phyloP scores from a whole-genome alignment of 257 asterid genomes.

The Solanum pennellii region DNA sequence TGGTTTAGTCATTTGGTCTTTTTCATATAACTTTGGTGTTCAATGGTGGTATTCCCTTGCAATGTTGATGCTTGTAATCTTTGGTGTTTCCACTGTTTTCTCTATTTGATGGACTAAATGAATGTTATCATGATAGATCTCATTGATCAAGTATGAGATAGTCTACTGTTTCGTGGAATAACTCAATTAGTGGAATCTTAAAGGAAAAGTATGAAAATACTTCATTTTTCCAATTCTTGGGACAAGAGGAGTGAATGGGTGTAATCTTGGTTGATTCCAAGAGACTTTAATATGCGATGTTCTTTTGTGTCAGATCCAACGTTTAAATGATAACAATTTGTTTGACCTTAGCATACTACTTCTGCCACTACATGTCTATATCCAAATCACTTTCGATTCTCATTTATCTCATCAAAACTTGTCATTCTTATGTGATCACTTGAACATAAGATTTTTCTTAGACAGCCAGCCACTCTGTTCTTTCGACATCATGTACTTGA shows the following conservation, averaged over 20 bases:
- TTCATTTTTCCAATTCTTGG: neutral
- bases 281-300: neutral
- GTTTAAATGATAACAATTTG: neutral
- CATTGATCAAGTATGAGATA: neutral
- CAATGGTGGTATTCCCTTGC: neutral
- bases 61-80: neutral
- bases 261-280: neutral
- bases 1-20: neutral
- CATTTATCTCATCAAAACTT: neutral
- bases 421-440: neutral
- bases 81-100: neutral
- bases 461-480: neutral
- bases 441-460: neutral
- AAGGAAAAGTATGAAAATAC: neutral
- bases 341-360: neutral
- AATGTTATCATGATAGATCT: neutral
- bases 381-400: neutral
- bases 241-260: neutral
- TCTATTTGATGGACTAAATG: neutral
- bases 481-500: neutral
- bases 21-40: neutral
- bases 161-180: neutral
- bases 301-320: neutral
- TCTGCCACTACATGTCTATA: neutral
- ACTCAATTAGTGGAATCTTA: neutral